Base-by-base conservation (phyloP, 2,329 filamentous ascomycete species). In the Scedosporium apiospermum region DNA sequence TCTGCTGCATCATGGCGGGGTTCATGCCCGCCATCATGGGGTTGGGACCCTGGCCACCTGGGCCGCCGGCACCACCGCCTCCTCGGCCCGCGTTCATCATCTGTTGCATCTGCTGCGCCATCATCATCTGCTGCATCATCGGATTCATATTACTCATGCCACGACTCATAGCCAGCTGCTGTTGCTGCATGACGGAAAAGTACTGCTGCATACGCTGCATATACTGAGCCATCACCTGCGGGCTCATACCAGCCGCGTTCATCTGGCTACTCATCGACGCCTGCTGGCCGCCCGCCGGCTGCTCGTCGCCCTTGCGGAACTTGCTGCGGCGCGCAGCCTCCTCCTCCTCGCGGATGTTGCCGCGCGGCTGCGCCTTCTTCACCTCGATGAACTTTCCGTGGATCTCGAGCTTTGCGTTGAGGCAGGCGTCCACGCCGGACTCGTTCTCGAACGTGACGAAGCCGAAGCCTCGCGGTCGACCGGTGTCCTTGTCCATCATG, bases 401-500 rank as follows among this genome's bases (percentile, higher is more conserved):
- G 64, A 99, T 98, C 72, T 95, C 91, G 12, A 99, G 83, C 16
- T 91, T 90, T 23, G 88, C 84, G 63, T 88, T 87, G 53, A 99
- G 85, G 65, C 93, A 96, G 41, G 90, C 89, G 67, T 99, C 95
- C 55, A 99, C 95, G 18, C 95, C 95, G 16, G 91, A 88, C 71
- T 99, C 95, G 67, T 88, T 96, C 76, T 99, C 95, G 69, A 99
- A 99, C 0, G 95, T 99, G 61, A 99, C 95, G 74, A 99, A 99
- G 14, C 95, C 95, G 71, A 99, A 99, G 1, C 95, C 95, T 71
- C 95, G 85, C 2, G 95, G 95, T 49, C 95, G 86, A n/a, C 95
- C 95, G 0, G 95, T 99, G 74, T 99, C 95, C 77, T 99, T 99
- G 74, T 99, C 95, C 87, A 99, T 99, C 95, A 99, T 99, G 2